Conservation (phyloP, 1,284 basidiomycete genomes). For the Austroboletus novae-zelandiae region DNA sequence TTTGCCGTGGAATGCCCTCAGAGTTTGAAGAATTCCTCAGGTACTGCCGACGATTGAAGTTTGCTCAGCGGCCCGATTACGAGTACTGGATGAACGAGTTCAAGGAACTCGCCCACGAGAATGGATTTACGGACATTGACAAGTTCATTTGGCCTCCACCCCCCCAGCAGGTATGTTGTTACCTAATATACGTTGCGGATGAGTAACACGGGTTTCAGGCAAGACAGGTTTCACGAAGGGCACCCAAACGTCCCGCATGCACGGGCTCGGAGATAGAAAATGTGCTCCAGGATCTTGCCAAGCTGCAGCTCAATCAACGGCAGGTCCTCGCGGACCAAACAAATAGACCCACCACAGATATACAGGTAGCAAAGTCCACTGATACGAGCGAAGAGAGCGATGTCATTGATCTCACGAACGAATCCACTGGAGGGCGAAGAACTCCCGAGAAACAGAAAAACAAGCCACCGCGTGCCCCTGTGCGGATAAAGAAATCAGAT, state of each 20-base stretch:
- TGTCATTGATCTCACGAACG: constrained; percentile 49
- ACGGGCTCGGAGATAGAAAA: constrained; percentile 46
- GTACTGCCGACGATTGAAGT: constrained; percentile 65
- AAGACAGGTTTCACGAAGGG: constrained; percentile 26
- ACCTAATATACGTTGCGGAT: neutral
- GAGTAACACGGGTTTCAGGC: constrained; percentile 15
- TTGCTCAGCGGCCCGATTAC: constrained; percentile 67
- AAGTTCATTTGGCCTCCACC: constrained; percentile 71
- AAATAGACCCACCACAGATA: constrained; percentile 38
- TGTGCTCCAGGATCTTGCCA: constrained; percentile 55
- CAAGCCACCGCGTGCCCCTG: constrained; percentile 29
- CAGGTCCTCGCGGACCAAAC: constrained; percentile 50
- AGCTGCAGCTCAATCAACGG: constrained; percentile 51
- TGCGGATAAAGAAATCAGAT: constrained; percentile 49
- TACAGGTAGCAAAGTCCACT: constrained; percentile 33
- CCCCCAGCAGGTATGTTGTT: constrained; percentile 27
- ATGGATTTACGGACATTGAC: constrained; percentile 55
- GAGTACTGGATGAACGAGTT: constrained; percentile 60
- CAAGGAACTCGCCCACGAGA: constrained; percentile 51
- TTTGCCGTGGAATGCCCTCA: constrained; percentile 65
- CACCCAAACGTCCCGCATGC: constrained; percentile 27
- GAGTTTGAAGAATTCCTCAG: constrained; percentile 73
- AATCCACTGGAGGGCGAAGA: constrained; percentile 38
- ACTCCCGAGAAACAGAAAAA: constrained; percentile 24
- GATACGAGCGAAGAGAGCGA: constrained; percentile 30